A percentile compares a stretch with the other conserved stretches of the same genome.
Conservation (phyloP, 31 red algal species). For the Asparagopsis taxiformis region DNA sequence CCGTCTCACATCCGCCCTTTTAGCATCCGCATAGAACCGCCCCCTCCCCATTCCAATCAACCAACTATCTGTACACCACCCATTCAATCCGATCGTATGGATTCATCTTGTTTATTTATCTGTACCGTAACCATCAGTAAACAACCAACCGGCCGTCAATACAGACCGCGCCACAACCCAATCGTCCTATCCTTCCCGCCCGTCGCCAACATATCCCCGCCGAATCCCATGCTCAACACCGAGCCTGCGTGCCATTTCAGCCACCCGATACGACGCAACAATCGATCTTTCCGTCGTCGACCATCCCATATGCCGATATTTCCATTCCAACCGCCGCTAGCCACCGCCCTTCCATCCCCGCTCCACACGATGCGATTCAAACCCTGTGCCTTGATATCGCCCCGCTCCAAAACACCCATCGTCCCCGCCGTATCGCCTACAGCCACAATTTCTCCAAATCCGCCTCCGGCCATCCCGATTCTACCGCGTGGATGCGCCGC, state of each 20-base stretch:
- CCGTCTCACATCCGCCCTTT: slow-evolving; percentile 4
- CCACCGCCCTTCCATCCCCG: not conserved
- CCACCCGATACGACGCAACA: not conserved
- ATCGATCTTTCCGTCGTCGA: not conserved
- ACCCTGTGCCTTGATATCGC: not conserved
- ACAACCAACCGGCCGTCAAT: not conserved
- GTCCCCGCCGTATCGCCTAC: not conserved
- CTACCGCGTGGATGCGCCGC: too few relatives aligned
- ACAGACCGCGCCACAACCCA: slow-evolving; percentile 5
- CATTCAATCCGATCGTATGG: too few relatives aligned
- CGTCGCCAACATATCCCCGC: slow-evolving; percentile 5
- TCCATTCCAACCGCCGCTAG: slow-evolving; percentile 17
- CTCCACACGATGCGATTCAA: not conserved
- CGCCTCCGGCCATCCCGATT: slow-evolving; percentile 3
- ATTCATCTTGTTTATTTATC: not conserved
- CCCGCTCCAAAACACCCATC: not conserved
- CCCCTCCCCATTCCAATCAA: not conserved
- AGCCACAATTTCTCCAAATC: slow-evolving; percentile 14
- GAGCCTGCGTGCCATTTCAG: slow-evolving; percentile 8
- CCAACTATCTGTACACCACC: too few relatives aligned
- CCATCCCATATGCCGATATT: slow-evolving; percentile 6
- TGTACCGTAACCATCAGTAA: not conserved
- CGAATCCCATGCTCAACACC: not conserved
- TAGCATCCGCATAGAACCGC: not conserved
- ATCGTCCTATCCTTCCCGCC: not conserved